Conservation (phyloP, 768 basidiomycete genomes). For the Boletus fagicola region DNA sequence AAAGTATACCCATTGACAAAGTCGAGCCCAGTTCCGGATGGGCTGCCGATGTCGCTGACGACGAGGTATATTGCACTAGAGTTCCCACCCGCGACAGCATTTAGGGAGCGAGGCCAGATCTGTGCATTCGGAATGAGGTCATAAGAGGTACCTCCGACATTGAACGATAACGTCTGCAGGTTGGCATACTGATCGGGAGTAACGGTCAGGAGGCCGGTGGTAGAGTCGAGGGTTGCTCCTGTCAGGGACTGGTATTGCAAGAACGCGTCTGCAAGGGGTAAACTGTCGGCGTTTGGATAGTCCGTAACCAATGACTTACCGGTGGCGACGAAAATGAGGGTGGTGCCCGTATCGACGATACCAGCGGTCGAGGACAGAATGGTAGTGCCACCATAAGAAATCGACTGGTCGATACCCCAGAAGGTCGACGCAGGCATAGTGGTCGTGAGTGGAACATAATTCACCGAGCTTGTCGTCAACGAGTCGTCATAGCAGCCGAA, state of each 20-base stretch:
- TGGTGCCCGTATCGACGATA: constrained; percentile 37
- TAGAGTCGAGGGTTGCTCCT: constrained; percentile 24
- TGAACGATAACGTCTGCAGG: constrained; percentile 27
- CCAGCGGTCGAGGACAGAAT: constrained; percentile 31
- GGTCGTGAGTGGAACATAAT: constrained; percentile 28
- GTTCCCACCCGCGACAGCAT: constrained; percentile 27
- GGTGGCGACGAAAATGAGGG: constrained; percentile 28
- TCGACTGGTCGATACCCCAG: constrained; percentile 36
- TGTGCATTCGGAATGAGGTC: constrained; percentile 27
- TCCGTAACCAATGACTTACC: constrained; percentile 3
- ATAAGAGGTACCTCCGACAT: constrained; percentile 15
- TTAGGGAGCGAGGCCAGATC: constrained; percentile 35
- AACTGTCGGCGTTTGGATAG: not conserved
- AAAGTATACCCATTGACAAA: constrained; percentile 22
- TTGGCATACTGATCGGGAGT: constrained; percentile 23
- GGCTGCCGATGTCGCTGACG: constrained; percentile 16
- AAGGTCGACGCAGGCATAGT: constrained; percentile 23
- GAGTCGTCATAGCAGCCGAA: constrained; percentile 28
- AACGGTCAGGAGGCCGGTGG: constrained; percentile 30
- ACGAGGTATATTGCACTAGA: constrained; percentile 30
- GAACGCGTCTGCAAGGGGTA: constrained; percentile 27
- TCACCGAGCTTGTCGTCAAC: constrained; percentile 19
- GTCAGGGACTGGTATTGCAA: constrained; percentile 22
- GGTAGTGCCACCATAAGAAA: constrained; percentile 25
- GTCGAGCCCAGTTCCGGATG: constrained; percentile 12